phyloP scores from a whole-genome alignment of 1,284 basidiomycete species.

The Rhodotorula sp. region DNA sequence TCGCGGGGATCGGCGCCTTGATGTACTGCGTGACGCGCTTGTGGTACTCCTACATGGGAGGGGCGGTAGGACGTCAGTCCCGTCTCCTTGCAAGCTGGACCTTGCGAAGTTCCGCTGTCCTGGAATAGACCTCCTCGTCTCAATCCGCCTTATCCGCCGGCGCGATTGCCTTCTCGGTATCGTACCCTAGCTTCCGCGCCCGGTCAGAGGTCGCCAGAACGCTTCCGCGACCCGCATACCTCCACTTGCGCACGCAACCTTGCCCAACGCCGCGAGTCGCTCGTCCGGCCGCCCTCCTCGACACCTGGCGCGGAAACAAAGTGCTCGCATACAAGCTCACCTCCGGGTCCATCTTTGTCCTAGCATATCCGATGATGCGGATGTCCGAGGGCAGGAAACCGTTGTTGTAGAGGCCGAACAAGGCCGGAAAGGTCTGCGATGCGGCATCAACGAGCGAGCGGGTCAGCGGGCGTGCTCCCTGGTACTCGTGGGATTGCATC shows the following conservation, averaged over 20 bases:
- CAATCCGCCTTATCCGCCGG: neutral
- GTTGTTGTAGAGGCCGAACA: conserved; percentile 80
- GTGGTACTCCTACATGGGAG: conserved; percentile 62
- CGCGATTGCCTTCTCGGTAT: neutral
- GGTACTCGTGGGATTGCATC: no score
- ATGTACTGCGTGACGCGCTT: conserved; percentile 78
- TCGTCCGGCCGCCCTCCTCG: no score
- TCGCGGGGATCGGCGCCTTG: conserved; percentile 61
- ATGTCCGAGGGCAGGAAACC: conserved; percentile 75
- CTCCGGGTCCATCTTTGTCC: conserved; percentile 84
- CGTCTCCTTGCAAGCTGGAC: no score
- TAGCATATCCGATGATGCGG: conserved; percentile 89
- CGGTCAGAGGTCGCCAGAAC: neutral
- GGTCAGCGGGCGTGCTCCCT: neutral
- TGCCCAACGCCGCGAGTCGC: neutral
- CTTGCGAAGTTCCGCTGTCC: no score
- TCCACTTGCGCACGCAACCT: neutral
- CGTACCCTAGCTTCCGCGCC: no score
- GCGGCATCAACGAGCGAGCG: neutral
- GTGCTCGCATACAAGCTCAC: conserved; percentile 11
- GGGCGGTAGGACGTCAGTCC: neutral
- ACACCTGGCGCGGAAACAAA: neutral
- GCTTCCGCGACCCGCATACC: neutral
- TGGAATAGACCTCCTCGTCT: neutral
- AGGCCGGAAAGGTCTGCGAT: conserved; percentile 83